Conservation (phyloP, 2,329 filamentous ascomycete species). For the Aspergillus luchuensis region DNA sequence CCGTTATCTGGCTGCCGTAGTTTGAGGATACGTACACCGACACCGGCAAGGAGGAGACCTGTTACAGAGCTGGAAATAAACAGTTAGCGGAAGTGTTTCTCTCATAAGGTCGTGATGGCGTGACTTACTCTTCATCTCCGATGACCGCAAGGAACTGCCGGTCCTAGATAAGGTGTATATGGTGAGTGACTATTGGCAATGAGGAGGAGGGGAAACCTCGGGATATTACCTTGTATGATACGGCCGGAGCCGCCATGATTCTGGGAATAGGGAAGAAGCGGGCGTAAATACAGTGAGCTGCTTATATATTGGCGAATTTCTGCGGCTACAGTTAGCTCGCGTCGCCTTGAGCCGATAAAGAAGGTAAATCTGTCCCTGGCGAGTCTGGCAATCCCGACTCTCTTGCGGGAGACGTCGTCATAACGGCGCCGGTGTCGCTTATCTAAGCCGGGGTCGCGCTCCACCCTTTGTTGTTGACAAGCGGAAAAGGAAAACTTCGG, state of each 20-base stretch:
- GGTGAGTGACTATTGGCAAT: slow-evolving; percentile 35
- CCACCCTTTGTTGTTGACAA: slow-evolving; percentile 20
- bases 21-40: slow-evolving; percentile 68
- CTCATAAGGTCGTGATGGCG: neutral
- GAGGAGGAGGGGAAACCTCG: slow-evolving; percentile 11
- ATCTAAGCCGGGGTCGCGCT: slow-evolving; percentile 21
- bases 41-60: slow-evolving; percentile 88
- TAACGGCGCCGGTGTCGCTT: slow-evolving; percentile 17
- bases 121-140: slow-evolving; percentile 75
- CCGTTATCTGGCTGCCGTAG: neutral
- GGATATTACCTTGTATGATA: slow-evolving; percentile 54
- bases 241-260: slow-evolving; percentile 62
- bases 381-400: slow-evolving; percentile 15
- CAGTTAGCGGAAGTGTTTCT: slow-evolving; percentile 18
- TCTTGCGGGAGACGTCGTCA: slow-evolving; percentile 18
- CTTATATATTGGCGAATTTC: neutral
- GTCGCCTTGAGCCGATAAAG: neutral
- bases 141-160: slow-evolving; percentile 97
- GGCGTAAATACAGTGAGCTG: neutral
- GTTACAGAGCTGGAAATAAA: slow-evolving; percentile 79
- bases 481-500: slow-evolving; percentile 15
- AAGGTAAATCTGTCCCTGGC: slow-evolving; percentile 9
- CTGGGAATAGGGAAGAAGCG: neutral
- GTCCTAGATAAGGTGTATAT: slow-evolving; percentile 56
- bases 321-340: neutral